These are phyloP conservation scores for Plantago rigida DNA, from an alignment of 305 asterid genomes.

Conservation along the genomic window DNA sequence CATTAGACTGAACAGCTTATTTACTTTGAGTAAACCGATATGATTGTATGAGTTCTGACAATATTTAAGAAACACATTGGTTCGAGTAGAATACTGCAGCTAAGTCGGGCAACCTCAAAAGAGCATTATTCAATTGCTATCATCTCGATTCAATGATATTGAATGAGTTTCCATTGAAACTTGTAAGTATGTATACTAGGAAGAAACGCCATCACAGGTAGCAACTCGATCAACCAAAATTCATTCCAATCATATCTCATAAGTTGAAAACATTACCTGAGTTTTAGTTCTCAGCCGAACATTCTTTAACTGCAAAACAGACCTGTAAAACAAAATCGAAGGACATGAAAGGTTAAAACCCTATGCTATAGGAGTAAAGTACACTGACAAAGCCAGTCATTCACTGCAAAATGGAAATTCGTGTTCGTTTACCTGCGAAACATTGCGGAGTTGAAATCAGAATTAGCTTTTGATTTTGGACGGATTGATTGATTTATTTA, in stretches of 20 bases:
- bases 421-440: slow-evolving; percentile 29
- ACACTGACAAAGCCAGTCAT: not conserved
- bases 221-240: slow-evolving; percentile 8
- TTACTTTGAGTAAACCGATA: too few species aligned
- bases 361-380: not conserved
- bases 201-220: too few species aligned
- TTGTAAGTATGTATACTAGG: too few species aligned
- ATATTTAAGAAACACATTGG: too few species aligned
- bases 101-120: too few species aligned
- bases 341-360: slow-evolving; percentile 10
- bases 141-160: too few species aligned
- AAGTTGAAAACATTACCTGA: slow-evolving; percentile 41
- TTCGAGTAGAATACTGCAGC: too few species aligned
- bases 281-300: slow-evolving; percentile 53
- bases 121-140: too few species aligned
- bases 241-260: not conserved
- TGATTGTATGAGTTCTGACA: too few species aligned
- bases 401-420: not conserved
- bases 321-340: slow-evolving; percentile 42
- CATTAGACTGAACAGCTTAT: too few species aligned
- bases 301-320: slow-evolving; percentile 53
- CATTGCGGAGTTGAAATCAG: slow-evolving; percentile 25
- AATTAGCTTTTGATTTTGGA: not conserved
- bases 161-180: too few species aligned
- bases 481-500: not conserved